These are phyloP conservation scores for Cercospora janseana DNA, from an alignment of 2,329 filamentous ascomycete species.

Conservation along the genomic window DNA sequence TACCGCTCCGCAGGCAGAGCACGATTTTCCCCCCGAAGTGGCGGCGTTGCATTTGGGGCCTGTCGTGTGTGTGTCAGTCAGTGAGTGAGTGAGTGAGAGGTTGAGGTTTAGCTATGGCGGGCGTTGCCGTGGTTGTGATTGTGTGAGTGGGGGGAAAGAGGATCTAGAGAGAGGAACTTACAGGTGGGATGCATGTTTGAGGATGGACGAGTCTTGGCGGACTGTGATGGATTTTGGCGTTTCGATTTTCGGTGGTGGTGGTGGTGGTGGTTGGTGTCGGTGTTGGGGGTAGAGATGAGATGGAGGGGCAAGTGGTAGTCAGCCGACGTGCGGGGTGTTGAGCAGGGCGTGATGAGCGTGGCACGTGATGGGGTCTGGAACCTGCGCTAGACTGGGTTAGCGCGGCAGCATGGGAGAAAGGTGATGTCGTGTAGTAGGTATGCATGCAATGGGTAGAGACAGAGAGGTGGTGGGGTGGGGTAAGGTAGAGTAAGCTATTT, in stretches of 20 bases:
- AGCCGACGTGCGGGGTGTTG: background rate
- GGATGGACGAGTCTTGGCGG: background rate
- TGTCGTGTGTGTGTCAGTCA: too few species aligned
- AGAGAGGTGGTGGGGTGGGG: too few species aligned
- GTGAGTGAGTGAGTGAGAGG: too few species aligned
- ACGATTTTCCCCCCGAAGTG: constrained; percentile 35
- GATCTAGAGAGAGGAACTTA: constrained; percentile 5
- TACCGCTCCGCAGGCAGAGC: constrained; percentile 36
- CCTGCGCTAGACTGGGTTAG: too few species aligned
- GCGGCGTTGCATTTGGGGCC: constrained; percentile 38
- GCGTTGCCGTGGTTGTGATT: too few species aligned
- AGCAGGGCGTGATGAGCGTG: too few species aligned
- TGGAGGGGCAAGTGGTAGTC: background rate
- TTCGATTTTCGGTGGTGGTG: background rate
- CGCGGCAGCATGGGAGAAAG: too few species aligned
- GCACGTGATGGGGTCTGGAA: too few species aligned
- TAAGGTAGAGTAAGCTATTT: too few species aligned
- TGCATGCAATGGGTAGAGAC: too few species aligned
- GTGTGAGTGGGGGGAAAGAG: background rate
- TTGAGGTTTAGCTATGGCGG: too few species aligned
- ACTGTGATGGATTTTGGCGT: background rate
- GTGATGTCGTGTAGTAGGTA: too few species aligned
- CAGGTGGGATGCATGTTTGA: constrained; percentile 26
- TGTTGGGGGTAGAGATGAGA: background rate
- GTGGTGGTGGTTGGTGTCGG: background rate